Conservation (phyloP, 2,329 filamentous ascomycete genomes). For the Calonectria hawksworthii region DNA sequence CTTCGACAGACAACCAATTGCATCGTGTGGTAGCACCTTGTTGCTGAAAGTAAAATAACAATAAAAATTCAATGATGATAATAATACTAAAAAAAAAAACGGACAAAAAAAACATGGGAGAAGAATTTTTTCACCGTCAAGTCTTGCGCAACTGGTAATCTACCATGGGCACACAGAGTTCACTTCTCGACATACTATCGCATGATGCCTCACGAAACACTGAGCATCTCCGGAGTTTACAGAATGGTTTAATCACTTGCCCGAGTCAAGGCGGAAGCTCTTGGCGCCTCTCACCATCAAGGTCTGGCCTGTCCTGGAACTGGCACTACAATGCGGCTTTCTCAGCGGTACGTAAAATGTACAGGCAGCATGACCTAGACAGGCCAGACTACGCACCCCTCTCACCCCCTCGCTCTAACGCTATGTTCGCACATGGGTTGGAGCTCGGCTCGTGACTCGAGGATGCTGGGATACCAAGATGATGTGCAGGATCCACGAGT, state of each 20-base stretch:
- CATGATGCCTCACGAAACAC: slow-evolving; percentile 27
- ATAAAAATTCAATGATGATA: neutral
- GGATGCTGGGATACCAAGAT: slow-evolving; percentile 43
- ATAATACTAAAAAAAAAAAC: neutral
- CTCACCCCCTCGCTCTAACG: slow-evolving; percentile 22
- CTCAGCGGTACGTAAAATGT: slow-evolving; percentile 33
- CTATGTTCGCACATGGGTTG: slow-evolving; percentile 35
- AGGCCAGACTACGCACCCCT: slow-evolving; percentile 12
- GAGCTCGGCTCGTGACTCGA: slow-evolving; percentile 45
- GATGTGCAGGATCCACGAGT: slow-evolving; percentile 54
- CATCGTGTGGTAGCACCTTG: neutral
- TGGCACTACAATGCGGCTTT: slow-evolving; percentile 31
- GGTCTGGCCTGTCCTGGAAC: slow-evolving; percentile 31
- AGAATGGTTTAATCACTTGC: slow-evolving; percentile 29
- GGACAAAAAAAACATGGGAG: neutral
- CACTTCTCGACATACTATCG: slow-evolving; percentile 28
- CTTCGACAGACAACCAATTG: slow-evolving; percentile 7
- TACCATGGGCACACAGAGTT: slow-evolving; percentile 24
- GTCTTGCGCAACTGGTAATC: slow-evolving; percentile 3
- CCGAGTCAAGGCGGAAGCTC: slow-evolving; percentile 29
- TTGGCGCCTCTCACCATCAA: slow-evolving; percentile 38
- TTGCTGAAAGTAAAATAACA: neutral
- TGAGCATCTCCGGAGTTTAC: slow-evolving; percentile 21
- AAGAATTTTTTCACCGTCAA: slow-evolving; percentile 1
- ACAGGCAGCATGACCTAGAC: slow-evolving; percentile 27